Base-by-base conservation (phyloP, 768 basidiomycete genomes). In the Phanerochaete sordida region DNA sequence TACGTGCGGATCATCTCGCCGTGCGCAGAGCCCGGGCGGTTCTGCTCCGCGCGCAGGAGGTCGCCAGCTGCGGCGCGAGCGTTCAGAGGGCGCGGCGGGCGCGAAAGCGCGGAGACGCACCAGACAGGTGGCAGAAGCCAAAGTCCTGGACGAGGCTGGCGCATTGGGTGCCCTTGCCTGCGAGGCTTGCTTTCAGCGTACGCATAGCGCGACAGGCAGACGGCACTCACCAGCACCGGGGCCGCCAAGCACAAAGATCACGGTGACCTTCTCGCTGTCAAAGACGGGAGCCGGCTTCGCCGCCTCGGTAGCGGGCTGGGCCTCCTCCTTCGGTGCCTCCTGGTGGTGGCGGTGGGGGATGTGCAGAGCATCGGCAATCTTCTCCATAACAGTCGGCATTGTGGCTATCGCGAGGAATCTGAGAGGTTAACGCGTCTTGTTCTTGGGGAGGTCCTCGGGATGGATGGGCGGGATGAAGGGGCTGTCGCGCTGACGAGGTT, bases 131-230 rank as follows among this genome's bases (percentile, higher is more conserved):
- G 66, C 85, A 88, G 72, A 98, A 98, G 56, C 83, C 81, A 69
- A 90, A 95, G 56, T 91, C 89, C 48, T 86, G 66, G 15, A 98
- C 95, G 52, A 98, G 87, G 56, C 78, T 82, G 26, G 79, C 83
- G 70, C 95, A 98, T 73, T 98, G 97, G 0, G 97, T 98, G 47
- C 97, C 97, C 73, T 98, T 98, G 60, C 95, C 95, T 95, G 64
- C 23, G 24, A 9, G 43, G 21, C 45, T 24, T 46, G 43, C 46
- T 52, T 31, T 57, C 35, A 59, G 28, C 50, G 23, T n/a, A 37
- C 58, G 48, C 57, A 21, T 51, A 61, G 55, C 13, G 19, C 27
- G n/a, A 59, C 31, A 21, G 30, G 60, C 45, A 21, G 53, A 59
- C 11, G 8, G 8, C 21, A 53, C 72, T 65, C 63, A 88, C 95